These are phyloP conservation scores for Danielia oregonensis DNA, from an alignment of 805 yeast genomes.

Conservation along the genomic window DNA sequence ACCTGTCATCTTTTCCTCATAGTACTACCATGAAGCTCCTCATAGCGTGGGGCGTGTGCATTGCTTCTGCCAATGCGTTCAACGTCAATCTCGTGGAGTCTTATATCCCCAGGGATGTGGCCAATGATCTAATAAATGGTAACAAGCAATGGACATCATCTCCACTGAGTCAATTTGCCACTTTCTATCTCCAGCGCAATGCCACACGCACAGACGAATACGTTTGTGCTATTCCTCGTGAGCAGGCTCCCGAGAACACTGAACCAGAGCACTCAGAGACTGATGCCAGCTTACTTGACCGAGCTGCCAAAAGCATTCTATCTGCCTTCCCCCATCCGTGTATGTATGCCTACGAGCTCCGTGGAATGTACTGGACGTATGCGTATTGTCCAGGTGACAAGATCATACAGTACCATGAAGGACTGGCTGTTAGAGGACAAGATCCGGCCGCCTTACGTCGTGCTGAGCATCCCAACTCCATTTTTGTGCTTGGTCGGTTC, in stretches of 20 bases:
- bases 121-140: slow-evolving; percentile 4
- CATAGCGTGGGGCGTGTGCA: too few relatives aligned
- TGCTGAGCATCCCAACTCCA: slow-evolving; percentile 27
- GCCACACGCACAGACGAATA: slow-evolving; percentile 5
- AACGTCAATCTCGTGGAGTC: slow-evolving; percentile 8
- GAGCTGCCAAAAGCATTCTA: too few relatives aligned
- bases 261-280: slow-evolving; percentile 1
- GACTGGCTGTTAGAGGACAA: slow-evolving; percentile 16
- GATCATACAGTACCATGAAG: slow-evolving; percentile 47
- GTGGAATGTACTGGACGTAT: slow-evolving; percentile 53
- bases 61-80: too few relatives aligned
- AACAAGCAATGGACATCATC: not conserved
- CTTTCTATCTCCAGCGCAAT: not conserved
- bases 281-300: too few relatives aligned
- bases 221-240: slow-evolving; percentile 11
- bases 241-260: not conserved
- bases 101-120: slow-evolving; percentile 9
- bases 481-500: slow-evolving; percentile 36
- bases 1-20: too few relatives aligned
- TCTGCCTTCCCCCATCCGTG: slow-evolving; percentile 9
- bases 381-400: slow-evolving; percentile 47
- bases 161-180: not conserved
- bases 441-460: slow-evolving; percentile 22
- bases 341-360: slow-evolving; percentile 15
- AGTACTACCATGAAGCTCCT: too few relatives aligned